These are phyloP conservation scores for Phytophthora fragariaefolia DNA, from an alignment of 352 stramenopile genomes.

Conservation along the genomic window DNA sequence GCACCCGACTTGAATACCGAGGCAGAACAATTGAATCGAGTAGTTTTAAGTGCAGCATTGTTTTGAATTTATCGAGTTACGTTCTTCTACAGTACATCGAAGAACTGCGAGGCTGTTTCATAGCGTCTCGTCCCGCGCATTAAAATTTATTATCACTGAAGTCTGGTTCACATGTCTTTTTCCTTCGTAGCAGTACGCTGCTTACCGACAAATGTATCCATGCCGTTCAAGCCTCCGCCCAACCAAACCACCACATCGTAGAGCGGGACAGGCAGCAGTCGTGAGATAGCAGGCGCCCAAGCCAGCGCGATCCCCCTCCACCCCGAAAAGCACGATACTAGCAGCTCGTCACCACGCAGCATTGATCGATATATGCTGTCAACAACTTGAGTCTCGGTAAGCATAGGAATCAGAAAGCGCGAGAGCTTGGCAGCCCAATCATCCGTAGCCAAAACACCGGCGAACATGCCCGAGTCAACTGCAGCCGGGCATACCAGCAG, in stretches of 20 bases:
- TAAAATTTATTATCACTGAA: no score
- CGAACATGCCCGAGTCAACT: constrained; percentile 85
- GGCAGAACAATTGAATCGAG: no score
- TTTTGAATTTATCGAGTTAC: no score
- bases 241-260: constrained; percentile 65
- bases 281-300: constrained; percentile 55
- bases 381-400: constrained; percentile 57
- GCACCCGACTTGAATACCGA: no score
- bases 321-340: constrained; percentile 71
- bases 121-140: no score
- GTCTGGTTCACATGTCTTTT: constrained; percentile 6
- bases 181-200: constrained; percentile 45
- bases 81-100: no score
- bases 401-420: constrained; percentile 56
- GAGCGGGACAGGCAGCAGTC: constrained; percentile 59
- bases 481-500: constrained; percentile 78
- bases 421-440: constrained; percentile 46
- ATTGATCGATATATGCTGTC: constrained; percentile 66
- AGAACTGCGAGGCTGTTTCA: no score
- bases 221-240: constrained; percentile 68
- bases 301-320: constrained; percentile 61
- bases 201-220: constrained; percentile 81
- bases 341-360: constrained; percentile 50
- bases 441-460: constrained; percentile 49
- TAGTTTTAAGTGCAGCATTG: no score